Percentiles rank a stretch among this genome's conserved stretches.
Evolutionary conservation across 1,284 basidiomycete species (phyloP).

Genomic region (Cryptococcus sp.): DNA sequence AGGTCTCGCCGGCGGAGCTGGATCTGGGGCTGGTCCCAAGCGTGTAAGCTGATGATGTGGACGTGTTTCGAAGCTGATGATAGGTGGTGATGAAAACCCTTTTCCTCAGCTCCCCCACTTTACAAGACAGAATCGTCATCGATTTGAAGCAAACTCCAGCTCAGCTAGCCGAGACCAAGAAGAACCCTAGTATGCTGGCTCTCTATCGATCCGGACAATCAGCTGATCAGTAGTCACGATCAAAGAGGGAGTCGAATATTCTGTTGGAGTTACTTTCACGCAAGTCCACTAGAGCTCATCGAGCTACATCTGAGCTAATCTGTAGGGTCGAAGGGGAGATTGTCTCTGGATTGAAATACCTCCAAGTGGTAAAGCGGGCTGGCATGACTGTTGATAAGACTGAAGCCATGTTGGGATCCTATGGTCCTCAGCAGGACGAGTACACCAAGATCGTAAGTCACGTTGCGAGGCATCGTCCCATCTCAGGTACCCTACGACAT

Average conservation of each 20-base stretch:
- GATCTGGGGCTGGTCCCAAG: conserved; percentile 36
- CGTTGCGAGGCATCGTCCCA: neutral
- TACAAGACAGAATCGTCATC: conserved; percentile 49
- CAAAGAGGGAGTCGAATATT: conserved; percentile 57
- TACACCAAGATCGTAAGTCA: conserved; percentile 48
- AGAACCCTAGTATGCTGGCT: conserved; percentile 46
- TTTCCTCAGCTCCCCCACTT: conserved; percentile 51
- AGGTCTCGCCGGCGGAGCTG: conserved; percentile 46
- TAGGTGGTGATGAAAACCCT: conserved; percentile 48
- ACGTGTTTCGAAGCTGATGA: neutral
- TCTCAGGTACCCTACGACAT: neutral
- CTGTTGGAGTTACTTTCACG: conserved; percentile 52
- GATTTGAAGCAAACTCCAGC: conserved; percentile 48
- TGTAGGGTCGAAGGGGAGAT: conserved; percentile 50
- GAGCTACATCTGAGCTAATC: neutral
- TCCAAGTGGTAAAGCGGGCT: conserved; percentile 53
- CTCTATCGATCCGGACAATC: neutral
- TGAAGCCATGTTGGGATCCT: conserved; percentile 54
- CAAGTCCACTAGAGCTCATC: conserved; percentile 14
- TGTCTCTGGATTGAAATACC: conserved; percentile 54
- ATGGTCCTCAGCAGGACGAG: conserved; percentile 48
- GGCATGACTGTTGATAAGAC: conserved; percentile 46
- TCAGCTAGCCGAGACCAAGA: conserved; percentile 50
- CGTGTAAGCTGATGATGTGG: conserved; percentile 24
- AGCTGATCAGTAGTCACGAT: conserved; percentile 41